phyloP scores from a whole-genome alignment of 345 rosid genomes.

The Garcia nutans region DNA sequence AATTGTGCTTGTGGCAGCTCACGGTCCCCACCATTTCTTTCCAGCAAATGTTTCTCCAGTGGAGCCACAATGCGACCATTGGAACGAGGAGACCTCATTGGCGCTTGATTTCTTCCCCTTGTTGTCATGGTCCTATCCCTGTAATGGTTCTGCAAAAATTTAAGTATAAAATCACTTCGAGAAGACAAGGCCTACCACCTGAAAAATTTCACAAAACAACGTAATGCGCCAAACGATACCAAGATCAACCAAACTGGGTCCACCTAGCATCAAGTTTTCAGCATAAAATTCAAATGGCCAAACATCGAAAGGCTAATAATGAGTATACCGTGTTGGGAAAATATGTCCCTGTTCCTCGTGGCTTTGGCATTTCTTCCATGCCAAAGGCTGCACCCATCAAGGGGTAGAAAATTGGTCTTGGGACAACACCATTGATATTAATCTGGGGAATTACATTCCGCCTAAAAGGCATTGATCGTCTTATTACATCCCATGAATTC shows the following conservation, averaged over 20 bases:
- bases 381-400: slow-evolving; percentile 48
- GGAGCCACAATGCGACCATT: slow-evolving; percentile 39
- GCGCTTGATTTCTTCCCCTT: slow-evolving; percentile 55
- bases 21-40: slow-evolving; percentile 46
- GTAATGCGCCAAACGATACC: slow-evolving; percentile 16
- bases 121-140: slow-evolving; percentile 44
- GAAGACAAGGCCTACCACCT: slow-evolving; percentile 9
- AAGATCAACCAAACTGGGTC: slow-evolving; percentile 18
- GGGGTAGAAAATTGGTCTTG: slow-evolving; percentile 45
- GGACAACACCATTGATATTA: slow-evolving; percentile 47
- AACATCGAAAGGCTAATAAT: slow-evolving; percentile 19
- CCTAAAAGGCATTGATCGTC: slow-evolving; percentile 45
- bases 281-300: slow-evolving; percentile 17
- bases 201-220: slow-evolving; percentile 11
- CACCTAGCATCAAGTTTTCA: slow-evolving; percentile 6
- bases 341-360: slow-evolving; percentile 87
- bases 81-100: slow-evolving; percentile 57
- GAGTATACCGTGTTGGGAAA: slow-evolving; percentile 61
- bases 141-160: slow-evolving; percentile 72
- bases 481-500: slow-evolving; percentile 60
- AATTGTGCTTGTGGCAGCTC: slow-evolving; percentile 36
- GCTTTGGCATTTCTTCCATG: slow-evolving; percentile 65
- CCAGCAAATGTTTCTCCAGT: slow-evolving; percentile 41
- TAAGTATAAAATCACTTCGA: slow-evolving; percentile 21
- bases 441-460: slow-evolving; percentile 37